A percentile compares a stretch with the other conserved stretches of the same genome.
Evolutionary conservation across 2,329 filamentous ascomycete species (phyloP).

Genomic region (Talaromyces marneffei): DNA sequence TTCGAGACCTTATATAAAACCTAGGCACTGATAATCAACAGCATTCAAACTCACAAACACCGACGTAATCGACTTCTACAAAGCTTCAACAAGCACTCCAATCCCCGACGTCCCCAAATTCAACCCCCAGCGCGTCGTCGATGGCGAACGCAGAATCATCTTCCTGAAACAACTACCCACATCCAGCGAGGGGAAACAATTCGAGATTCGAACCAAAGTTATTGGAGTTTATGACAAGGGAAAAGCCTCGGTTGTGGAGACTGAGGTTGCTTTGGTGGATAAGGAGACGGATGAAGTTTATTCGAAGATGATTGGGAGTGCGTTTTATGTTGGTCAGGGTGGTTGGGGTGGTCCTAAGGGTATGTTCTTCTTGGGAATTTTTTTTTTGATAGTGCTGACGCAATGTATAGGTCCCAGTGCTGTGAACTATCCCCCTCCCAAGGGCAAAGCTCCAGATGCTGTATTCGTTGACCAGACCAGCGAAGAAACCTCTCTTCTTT

Average conservation of each 20-base stretch:
- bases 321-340: slow-evolving; percentile 76
- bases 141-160: slow-evolving; percentile 75
- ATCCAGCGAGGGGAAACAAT: slow-evolving; percentile 63
- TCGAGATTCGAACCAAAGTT: slow-evolving; percentile 71
- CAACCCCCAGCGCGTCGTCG: slow-evolving; percentile 67
- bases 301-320: slow-evolving; percentile 60
- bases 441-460: slow-evolving; percentile 64
- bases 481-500: slow-evolving; percentile 66
- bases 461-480: slow-evolving; percentile 66
- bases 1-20: neutral
- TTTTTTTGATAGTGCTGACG: neutral
- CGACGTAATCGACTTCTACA: slow-evolving; percentile 82
- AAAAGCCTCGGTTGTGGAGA: slow-evolving; percentile 73
- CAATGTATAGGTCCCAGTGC: slow-evolving; percentile 54
- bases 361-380: slow-evolving; percentile 21
- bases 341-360: slow-evolving; percentile 87
- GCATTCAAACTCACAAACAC: slow-evolving; percentile 71
- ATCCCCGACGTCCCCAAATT: slow-evolving; percentile 75
- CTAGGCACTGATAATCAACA: slow-evolving; percentile 13
- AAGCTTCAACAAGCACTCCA: slow-evolving; percentile 56
- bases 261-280: slow-evolving; percentile 71
- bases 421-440: slow-evolving; percentile 69
- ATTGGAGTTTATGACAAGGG: slow-evolving; percentile 88
- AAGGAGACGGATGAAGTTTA: slow-evolving; percentile 64
- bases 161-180: slow-evolving; percentile 71